Base-by-base conservation (phyloP, 352 stramenopile genomes). In the Globisporangium rhizosaccharum region DNA sequence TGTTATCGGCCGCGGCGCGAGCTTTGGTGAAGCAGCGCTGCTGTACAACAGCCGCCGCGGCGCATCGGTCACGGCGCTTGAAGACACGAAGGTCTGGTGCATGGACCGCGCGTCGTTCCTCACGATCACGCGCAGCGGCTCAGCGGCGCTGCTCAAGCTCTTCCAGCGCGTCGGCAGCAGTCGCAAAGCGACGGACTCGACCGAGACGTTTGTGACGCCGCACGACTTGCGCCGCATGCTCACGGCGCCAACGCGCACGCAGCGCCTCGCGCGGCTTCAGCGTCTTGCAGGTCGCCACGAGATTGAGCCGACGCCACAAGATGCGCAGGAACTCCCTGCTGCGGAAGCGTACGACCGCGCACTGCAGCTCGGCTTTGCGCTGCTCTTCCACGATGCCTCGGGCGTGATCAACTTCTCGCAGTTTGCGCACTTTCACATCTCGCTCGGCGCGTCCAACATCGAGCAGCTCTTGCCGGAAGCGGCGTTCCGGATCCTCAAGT, bases 1-100 rank as follows among this genome's bases (percentile, higher is more conserved):
- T 4, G 63, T 87, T 23, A 84, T 95, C 30, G 84, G 84, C 2
- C 68, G 71, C 30, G 79, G 82, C 15, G 71, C 80, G 25, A 91
- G 71, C 56, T 99, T 99, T 70, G 96, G 96, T 10, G 96, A 99
- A 80, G 89, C 98, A 14, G 96, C 96, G 18, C 70, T 99, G 52
- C 77, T 99, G 62, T 99, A 99, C 75, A 97, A 98, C 64, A 97
- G 88, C 56, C 93, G 96, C 37, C 76, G 96, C 18, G 90, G 90
- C 1, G 96, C 96, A 3, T 98, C 94, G 0, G 92, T 98, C 30
- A 79, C 73, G 25, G 87, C 84, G 1, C 59, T 90, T 18, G 81
- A 93, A 59, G 72, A 90, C 63, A 96, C 84, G 44, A 97, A 96
- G 57, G 76, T 98, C 11, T 98, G 96, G 94, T 94, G 82, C 58